Conservation (phyloP, 257 asterid species). For the Nicotiana tabacum region DNA sequence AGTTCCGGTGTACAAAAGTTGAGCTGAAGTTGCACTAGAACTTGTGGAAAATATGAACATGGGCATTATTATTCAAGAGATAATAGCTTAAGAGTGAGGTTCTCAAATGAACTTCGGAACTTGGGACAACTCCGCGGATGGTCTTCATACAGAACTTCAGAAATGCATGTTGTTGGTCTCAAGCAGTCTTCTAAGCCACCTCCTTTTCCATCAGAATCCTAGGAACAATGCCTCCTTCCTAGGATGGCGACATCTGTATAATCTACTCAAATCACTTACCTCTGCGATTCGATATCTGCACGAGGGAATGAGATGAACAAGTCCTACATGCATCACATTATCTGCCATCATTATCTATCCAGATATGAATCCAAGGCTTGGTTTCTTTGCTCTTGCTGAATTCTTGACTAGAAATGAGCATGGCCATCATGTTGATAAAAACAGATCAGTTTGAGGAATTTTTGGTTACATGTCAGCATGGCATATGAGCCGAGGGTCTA, state of each 20-base stretch:
- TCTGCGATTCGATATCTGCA: conserved; percentile 82
- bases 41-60: not conserved
- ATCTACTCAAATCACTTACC: conserved; percentile 69
- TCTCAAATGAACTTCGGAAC: conserved; percentile 62
- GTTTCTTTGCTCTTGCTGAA: conserved; percentile 80
- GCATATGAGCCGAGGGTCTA: too few relatives aligned
- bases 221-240: conserved; percentile 16
- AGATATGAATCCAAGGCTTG: conserved; percentile 81
- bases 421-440: conserved; percentile 57
- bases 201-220: conserved; percentile 45
- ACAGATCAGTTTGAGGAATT: conserved; percentile 58
- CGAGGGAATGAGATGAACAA: conserved; percentile 92
- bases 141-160: conserved; percentile 23
- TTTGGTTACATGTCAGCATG: conserved; percentile 77
- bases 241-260: conserved; percentile 59
- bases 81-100: conserved; percentile 57
- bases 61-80: not conserved
- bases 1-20: not conserved
- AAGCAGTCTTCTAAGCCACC: conserved; percentile 45
- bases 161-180: conserved; percentile 78
- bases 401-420: conserved; percentile 73
- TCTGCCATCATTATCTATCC: conserved; percentile 67
- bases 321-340: conserved; percentile 88
- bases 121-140: conserved; percentile 72
- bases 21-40: not conserved